phyloP scores from a whole-genome alignment of 345 rosid species.

The Cardamine chenopodiifolia region DNA sequence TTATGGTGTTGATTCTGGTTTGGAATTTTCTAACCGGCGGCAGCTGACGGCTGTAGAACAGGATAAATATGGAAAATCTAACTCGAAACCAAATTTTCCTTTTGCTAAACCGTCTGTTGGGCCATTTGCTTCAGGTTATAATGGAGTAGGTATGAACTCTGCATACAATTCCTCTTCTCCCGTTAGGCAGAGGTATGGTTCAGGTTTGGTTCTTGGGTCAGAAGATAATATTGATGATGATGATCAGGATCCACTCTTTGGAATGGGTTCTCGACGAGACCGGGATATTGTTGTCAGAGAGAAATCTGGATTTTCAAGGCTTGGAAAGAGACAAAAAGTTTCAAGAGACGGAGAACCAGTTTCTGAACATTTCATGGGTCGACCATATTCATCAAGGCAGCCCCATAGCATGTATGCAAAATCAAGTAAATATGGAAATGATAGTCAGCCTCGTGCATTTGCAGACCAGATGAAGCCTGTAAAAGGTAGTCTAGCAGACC shows the following conservation, averaged over 20 bases:
- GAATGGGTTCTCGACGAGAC: constrained; percentile 56
- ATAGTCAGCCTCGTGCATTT: constrained; percentile 47
- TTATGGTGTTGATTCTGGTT: constrained; percentile 47
- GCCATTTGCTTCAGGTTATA: constrained; percentile 49
- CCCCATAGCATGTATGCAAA: constrained; percentile 45
- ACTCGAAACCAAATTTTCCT: constrained; percentile 58
- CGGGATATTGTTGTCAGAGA: constrained; percentile 43
- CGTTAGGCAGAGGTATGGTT: constrained; percentile 51
- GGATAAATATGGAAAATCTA: constrained; percentile 60
- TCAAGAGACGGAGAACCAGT: constrained; percentile 51
- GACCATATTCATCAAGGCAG: constrained; percentile 61
- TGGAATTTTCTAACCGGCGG: constrained; percentile 54
- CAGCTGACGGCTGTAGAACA: constrained; percentile 46
- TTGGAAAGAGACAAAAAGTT: constrained; percentile 56
- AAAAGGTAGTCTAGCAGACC: constrained; percentile 62
- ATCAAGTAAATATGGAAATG: constrained; percentile 52
- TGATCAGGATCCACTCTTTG: constrained; percentile 67
- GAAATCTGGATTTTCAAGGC: constrained; percentile 54
- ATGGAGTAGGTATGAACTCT: constrained; percentile 57
- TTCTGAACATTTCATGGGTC: constrained; percentile 53
- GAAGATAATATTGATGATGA: constrained; percentile 57
- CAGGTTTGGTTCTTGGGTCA: constrained; percentile 50
- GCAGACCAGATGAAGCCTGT: constrained; percentile 63
- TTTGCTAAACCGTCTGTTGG: constrained; percentile 46
- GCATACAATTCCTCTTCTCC: constrained; percentile 48